Conservation (phyloP, 164 flowering plant genomes). For the Aristolochia californica region DNA sequence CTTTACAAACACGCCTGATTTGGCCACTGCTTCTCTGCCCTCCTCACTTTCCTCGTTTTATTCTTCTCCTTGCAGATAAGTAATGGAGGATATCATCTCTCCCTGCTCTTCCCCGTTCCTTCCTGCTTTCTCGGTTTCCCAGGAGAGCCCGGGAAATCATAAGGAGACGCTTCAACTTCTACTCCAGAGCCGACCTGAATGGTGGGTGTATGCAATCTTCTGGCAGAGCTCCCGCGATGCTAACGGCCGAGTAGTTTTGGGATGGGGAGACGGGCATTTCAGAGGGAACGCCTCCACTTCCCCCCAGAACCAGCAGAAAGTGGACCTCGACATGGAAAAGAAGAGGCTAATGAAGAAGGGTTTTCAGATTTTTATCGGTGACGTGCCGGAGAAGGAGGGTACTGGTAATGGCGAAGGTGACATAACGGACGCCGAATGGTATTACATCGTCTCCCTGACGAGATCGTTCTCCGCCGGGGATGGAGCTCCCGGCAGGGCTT, state of each 20-base stretch:
- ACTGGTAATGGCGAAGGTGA: constrained; percentile 21
- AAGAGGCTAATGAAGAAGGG: constrained; percentile 22
- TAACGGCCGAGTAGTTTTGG: constrained; percentile 19
- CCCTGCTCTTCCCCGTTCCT: not conserved
- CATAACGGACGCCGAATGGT: constrained; percentile 56
- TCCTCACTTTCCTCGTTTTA: not conserved
- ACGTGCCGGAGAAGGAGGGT: constrained; percentile 6
- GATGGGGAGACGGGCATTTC: constrained; percentile 76
- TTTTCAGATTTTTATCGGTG: constrained; percentile 17
- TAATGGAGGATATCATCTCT: not conserved
- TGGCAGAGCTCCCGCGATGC: constrained; percentile 42
- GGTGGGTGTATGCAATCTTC: constrained; percentile 74
- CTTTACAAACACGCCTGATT: not conserved
- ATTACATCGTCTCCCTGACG: constrained; percentile 47
- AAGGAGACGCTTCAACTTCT: constrained; percentile 48
- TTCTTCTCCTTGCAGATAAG: not conserved
- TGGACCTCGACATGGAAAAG: not conserved
- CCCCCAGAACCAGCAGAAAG: not conserved
- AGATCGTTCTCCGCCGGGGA: constrained; percentile 37
- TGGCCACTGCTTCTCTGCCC: not conserved
- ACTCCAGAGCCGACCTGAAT: constrained; percentile 31
- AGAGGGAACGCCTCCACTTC: constrained; percentile 19
- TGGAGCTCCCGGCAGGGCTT: constrained; percentile 32
- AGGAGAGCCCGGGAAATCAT: constrained; percentile 16
- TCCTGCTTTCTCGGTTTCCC: constrained; percentile 7